Base-by-base conservation (phyloP, 2,329 filamentous ascomycete species). In the Niveomyces coronatus region DNA sequence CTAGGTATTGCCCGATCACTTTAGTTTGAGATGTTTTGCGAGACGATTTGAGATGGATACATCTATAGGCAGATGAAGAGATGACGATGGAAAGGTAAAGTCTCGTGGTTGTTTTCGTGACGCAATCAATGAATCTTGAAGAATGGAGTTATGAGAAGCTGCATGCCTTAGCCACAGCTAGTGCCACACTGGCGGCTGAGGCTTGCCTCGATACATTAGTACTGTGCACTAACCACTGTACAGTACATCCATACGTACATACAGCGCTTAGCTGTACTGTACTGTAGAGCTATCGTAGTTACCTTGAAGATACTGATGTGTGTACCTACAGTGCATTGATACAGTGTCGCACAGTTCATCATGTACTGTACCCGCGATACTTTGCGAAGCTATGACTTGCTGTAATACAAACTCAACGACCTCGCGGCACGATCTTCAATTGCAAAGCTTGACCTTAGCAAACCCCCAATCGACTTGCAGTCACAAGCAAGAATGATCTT, bases 401-500 rank as follows among this genome's bases (percentile, higher is more conserved):
- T 29, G 14, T 18, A 14, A 27, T 9, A 14, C 4, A 11, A 20
- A 31, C 14, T 36, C 33, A 28, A 37, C 35, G 34, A 31, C 28
- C 4, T 33, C 24, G 7, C 17, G 24, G 33, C 18, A 24, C 39
- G 32, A 40, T 20, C 17, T 22, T n/a, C 39, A 17, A 24, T 27
- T 24, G 18, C 31, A 27, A 24, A 15, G 16, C 14, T 19, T 30
- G 29, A 38, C 16, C n/a, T 19, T 13, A 22, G 22, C 22, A 29
- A n/a, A 26, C 17, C 29, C 37, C 47, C 49, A 40, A 47, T 42
- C 46, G 24, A 45, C 36, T 42, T 37, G 27, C 31, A 40, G 44
- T 41, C 40, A 46, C 37, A 46, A 28, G 19, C 45, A 52, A 57
- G 48, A 52, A 62, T 62, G 61, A 49, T 53, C 46, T 50, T 51